Conservation (phyloP, 495 filamentous ascomycete genomes). For the Xylaria scruposa region DNA sequence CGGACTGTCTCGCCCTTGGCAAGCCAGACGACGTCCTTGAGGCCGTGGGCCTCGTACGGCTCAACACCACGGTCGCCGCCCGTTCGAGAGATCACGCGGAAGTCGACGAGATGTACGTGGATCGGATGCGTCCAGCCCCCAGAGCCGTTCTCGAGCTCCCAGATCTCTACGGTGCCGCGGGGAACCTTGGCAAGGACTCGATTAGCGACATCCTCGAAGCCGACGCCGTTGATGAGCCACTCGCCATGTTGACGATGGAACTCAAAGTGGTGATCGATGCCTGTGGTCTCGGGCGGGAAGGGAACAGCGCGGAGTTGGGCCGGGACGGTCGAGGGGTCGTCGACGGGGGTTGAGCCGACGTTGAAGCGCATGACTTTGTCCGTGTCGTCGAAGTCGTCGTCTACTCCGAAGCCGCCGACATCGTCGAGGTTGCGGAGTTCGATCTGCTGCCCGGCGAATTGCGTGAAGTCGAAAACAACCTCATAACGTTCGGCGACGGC, state of each 20-base stretch:
- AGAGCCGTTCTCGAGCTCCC: slow-evolving; percentile 56
- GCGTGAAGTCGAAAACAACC: slow-evolving; percentile 59
- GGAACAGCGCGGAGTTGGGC: slow-evolving; percentile 39
- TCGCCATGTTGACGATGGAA: slow-evolving; percentile 33
- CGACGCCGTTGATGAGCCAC: slow-evolving; percentile 60
- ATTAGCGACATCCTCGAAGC: slow-evolving; percentile 56
- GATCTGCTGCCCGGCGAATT: slow-evolving; percentile 55
- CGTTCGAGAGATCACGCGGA: slow-evolving; percentile 55
- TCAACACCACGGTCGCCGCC: slow-evolving; percentile 48
- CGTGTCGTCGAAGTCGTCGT: slow-evolving; percentile 55
- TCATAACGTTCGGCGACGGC: slow-evolving; percentile 65
- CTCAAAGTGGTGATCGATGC: slow-evolving; percentile 53
- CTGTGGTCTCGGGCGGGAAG: slow-evolving; percentile 41
- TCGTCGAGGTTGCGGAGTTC: slow-evolving; percentile 52
- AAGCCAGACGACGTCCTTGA: slow-evolving; percentile 62
- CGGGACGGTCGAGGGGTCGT: slow-evolving; percentile 35
- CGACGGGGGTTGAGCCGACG: slow-evolving; percentile 50
- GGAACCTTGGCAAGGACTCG: slow-evolving; percentile 57
- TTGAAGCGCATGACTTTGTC: slow-evolving; percentile 62
- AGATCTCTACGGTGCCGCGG: slow-evolving; percentile 56
- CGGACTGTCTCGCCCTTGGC: slow-evolving; percentile 53
- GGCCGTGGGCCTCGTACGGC: slow-evolving; percentile 55
- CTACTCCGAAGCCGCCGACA: slow-evolving; percentile 49
- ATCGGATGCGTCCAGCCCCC: slow-evolving; percentile 61
- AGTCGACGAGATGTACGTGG: slow-evolving; percentile 67